Percentiles rank a stretch among this genome's conserved stretches.
Evolutionary conservation across 83 land plant genomes (phyloP).

Genomic region (Diphasiastrum complanatum): DNA sequence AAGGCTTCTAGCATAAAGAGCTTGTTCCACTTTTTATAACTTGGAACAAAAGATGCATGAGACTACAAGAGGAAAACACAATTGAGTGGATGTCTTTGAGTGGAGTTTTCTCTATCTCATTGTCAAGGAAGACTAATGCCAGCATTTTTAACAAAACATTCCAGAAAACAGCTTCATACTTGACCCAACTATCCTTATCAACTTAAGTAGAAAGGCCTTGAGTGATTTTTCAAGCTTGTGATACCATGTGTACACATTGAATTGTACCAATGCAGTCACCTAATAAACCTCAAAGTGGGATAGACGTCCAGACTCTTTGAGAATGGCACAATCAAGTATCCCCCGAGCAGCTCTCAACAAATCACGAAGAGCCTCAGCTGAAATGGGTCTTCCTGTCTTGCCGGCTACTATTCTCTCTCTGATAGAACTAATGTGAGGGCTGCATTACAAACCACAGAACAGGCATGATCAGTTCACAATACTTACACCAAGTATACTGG

Average conservation of each 20-base stretch:
- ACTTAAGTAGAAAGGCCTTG: neutral
- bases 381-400: slow-evolving; percentile 47
- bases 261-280: slow-evolving; percentile 14
- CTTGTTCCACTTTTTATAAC: no score
- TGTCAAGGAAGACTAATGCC: no score
- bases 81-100: no score
- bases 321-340: slow-evolving; percentile 41
- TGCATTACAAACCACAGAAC: slow-evolving; percentile 33
- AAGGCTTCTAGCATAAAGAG: no score
- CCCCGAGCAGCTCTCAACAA: slow-evolving; percentile 37
- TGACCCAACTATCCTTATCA: no score
- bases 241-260: neutral
- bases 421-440: slow-evolving; percentile 69
- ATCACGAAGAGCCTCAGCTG: slow-evolving; percentile 37
- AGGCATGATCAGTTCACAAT: slow-evolving; percentile 20
- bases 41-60: no score
- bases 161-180: neutral
- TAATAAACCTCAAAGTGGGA: slow-evolving; percentile 80
- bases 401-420: slow-evolving; percentile 74
- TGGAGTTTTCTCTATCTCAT: no score
- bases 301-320: slow-evolving; percentile 45
- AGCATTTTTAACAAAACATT: neutral
- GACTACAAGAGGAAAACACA: no score
- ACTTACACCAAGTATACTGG: neutral
- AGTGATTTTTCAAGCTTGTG: neutral